phyloP scores from a whole-genome alignment of 768 basidiomycete species.

The Mrakia hoshinonis region DNA sequence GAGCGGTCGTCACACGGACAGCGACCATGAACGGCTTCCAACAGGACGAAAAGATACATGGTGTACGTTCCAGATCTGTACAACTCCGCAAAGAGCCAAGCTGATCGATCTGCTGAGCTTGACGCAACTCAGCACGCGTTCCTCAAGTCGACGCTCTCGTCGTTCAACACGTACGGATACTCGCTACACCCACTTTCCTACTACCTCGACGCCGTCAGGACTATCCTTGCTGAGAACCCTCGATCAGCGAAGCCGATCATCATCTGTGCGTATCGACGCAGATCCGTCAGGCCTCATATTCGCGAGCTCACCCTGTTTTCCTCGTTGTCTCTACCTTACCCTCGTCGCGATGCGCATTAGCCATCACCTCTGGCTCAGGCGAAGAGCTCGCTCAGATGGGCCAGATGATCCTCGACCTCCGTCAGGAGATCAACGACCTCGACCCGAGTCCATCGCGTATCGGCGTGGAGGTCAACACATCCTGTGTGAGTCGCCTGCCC shows the following conservation, averaged over 20 bases:
- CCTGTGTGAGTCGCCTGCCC: conserved; percentile 44
- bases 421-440: background rate
- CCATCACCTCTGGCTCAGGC: conserved; percentile 59
- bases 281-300: too few relatives aligned
- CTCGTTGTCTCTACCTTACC: background rate
- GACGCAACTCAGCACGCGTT: conserved; percentile 12
- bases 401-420: conserved; percentile 53
- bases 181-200: conserved; percentile 62
- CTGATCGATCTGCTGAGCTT: background rate
- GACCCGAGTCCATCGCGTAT: conserved; percentile 38
- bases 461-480: conserved; percentile 73
- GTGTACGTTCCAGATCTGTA: conserved; percentile 44
- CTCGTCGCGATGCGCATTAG: background rate
- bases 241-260: conserved; percentile 57
- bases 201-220: conserved; percentile 58
- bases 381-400: conserved; percentile 53
- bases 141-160: conserved; percentile 40
- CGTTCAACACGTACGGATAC: conserved; percentile 79
- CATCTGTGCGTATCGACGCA: conserved; percentile 50
- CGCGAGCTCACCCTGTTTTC: background rate
- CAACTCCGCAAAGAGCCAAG: too few relatives aligned
- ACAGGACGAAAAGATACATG: conserved; percentile 54
- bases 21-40: conserved; percentile 60
- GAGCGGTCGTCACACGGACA: conserved; percentile 74
- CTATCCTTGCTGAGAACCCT: conserved; percentile 44